These are phyloP conservation scores for Stachybotrys chartarum DNA, from an alignment of 2,329 filamentous ascomycete species.

Conservation along the genomic window DNA sequence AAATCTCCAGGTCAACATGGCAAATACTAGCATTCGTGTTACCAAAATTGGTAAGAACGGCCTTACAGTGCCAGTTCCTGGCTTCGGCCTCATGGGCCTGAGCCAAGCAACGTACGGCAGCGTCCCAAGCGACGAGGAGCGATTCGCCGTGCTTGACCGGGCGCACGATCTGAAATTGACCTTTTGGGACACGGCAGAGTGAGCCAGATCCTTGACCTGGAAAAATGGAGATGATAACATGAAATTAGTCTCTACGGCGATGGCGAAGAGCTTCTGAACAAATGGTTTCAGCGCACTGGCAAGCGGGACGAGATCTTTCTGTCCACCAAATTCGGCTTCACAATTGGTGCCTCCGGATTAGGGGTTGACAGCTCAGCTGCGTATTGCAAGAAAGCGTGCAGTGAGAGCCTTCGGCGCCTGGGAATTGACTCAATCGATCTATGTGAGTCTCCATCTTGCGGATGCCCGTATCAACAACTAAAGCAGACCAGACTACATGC, in stretches of 20 bases:
- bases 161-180: conserved; percentile 36
- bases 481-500: conserved; percentile 3
- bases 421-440: conserved; percentile 44
- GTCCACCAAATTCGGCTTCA: conserved; percentile 20
- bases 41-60: conserved; percentile 40
- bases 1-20: not conserved
- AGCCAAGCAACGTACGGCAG: conserved; percentile 8
- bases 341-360: conserved; percentile 4
- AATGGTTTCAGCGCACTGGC: conserved; percentile 37
- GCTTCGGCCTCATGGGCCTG: conserved; percentile 44
- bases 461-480: not conserved
- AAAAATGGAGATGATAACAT: not conserved
- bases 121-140: conserved; percentile 34
- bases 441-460: conserved; percentile 22
- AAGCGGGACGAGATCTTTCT: conserved; percentile 39
- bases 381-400: conserved; percentile 7
- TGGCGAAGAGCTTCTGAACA: conserved; percentile 36
- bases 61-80: conserved; percentile 38
- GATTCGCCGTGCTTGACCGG: conserved; percentile 39
- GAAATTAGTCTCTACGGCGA: conserved; percentile 29
- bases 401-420: conserved; percentile 31
- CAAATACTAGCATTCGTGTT: not conserved
- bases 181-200: conserved; percentile 40
- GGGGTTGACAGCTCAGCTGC: conserved; percentile 12
- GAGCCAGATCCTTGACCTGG: not conserved